phyloP scores from a whole-genome alignment of 2,329 filamentous ascomycete species.

The Arthrobotrys musiformis region DNA sequence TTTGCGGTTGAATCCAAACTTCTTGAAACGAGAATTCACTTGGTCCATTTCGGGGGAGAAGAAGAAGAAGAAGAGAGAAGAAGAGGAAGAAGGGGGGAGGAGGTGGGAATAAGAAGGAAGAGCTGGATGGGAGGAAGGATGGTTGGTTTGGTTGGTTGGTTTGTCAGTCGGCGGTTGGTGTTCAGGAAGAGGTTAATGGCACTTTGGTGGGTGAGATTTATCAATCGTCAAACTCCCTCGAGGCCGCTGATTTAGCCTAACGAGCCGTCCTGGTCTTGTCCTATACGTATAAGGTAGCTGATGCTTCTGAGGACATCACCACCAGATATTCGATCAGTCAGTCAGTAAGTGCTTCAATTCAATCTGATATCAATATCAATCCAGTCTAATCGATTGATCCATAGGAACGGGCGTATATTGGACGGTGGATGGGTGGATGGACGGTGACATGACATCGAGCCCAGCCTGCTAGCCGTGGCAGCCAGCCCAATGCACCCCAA shows the following conservation, averaged over 20 bases:
- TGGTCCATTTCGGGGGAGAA: constrained; percentile 63
- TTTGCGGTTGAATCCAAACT: constrained; percentile 66
- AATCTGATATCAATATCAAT: too few species aligned
- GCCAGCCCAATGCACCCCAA: neutral
- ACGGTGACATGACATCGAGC: neutral
- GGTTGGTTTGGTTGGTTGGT: neutral
- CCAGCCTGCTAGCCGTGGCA: too few species aligned
- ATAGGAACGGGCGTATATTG: too few species aligned
- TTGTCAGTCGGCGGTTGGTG: constrained; percentile 27
- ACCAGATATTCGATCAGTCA: too few species aligned
- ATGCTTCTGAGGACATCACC: too few species aligned
- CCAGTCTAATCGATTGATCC: too few species aligned
- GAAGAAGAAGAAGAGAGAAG: constrained; percentile 32
- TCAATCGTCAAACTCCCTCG: too few species aligned
- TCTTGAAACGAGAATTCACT: constrained; percentile 68
- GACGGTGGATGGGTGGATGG: too few species aligned
- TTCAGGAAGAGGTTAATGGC: neutral
- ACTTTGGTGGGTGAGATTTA: neutral
- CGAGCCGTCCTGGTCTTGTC: too few species aligned
- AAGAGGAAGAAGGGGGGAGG: constrained; percentile 41
- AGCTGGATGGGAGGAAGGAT: neutral
- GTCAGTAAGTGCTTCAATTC: too few species aligned
- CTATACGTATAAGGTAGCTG: too few species aligned
- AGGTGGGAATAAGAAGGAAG: constrained; percentile 45
- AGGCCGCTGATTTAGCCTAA: too few species aligned